Evolutionary conservation across 306 rosid genomes (phyloP), one percentile per base, ranked within the genome.

Genomic region (Arachis stenosperma): DNA sequence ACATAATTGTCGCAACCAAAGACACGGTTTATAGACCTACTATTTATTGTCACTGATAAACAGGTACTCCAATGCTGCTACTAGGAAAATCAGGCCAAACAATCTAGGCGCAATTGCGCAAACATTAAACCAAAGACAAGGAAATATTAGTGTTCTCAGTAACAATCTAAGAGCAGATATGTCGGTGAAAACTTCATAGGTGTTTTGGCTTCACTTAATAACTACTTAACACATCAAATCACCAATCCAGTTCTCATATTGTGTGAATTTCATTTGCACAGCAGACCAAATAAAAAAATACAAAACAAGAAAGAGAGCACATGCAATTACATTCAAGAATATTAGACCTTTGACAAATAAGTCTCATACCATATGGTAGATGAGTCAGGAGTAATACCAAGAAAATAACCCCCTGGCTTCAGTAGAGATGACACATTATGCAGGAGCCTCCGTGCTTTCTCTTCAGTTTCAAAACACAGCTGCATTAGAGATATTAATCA

Each of bases 361-460:
- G 75, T 58, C 79, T 62, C 97, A 73, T 88, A 94, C 98, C 98
- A 91, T 94, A 94, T 91, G 70, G 96, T 91, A 87, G 97, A 91
- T 65, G 97, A 94, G 92, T 94, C 98, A 59, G 98, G 91, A 84
- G 97, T 91, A 86, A 94, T 91, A 81, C 97, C 98, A 4, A 94
- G 87, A 94, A 94, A 91, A 77, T 91, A 91, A 80, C 99, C 99
- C 86, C 99, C 97, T 0, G 99, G 96, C 72, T 94, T 94, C 84
- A 94, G 84, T 83, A 94, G 83, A 30, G 86, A 78, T 37, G 99
- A 89, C 65, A 91, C 97, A 39, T 94, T 94, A 29, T 85, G 90
- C 44, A 94, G 82, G 64, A 94, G 96, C 69, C 84, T 88, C 75
- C 79, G 77, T 62, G 97, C 99, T 85, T 85, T 89, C 85, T 94